phyloP scores from a whole-genome alignment of 352 stramenopile species.

The Plasmopara muralis region DNA sequence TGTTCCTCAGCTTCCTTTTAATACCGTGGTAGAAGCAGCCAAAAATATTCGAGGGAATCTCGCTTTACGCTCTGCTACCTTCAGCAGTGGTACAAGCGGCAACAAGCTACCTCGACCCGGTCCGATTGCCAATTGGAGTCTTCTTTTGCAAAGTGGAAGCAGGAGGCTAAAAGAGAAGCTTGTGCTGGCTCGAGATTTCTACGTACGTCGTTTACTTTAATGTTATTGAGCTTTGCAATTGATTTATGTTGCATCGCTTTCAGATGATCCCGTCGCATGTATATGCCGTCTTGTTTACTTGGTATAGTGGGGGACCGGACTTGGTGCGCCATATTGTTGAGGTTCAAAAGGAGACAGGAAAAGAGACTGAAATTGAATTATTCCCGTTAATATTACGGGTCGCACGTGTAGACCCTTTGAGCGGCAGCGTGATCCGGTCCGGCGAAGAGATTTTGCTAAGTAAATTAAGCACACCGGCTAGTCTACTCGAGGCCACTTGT shows the following conservation, averaged over 20 bases:
- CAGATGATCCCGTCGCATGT: slow-evolving; percentile 65
- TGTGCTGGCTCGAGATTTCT: slow-evolving; percentile 64
- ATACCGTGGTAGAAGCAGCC: slow-evolving; percentile 26
- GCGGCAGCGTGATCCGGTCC: slow-evolving; percentile 65
- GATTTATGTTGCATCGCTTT: slow-evolving; percentile 6
- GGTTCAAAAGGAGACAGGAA: slow-evolving; percentile 20
- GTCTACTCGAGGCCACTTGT: slow-evolving; percentile 63
- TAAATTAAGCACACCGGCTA: slow-evolving; percentile 48
- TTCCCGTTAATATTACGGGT: slow-evolving; percentile 77
- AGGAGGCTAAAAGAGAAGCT: slow-evolving; percentile 69
- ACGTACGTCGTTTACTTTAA: slow-evolving; percentile 36
- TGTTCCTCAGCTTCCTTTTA: slow-evolving; percentile 43
- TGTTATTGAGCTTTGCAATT: neutral
- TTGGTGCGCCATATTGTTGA: slow-evolving; percentile 52
- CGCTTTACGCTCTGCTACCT: slow-evolving; percentile 15
- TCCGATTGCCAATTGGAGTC: slow-evolving; percentile 74
- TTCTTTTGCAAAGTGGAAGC: slow-evolving; percentile 71
- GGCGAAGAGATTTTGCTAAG: slow-evolving; percentile 76
- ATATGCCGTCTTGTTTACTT: slow-evolving; percentile 60
- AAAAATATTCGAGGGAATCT: slow-evolving; percentile 31
- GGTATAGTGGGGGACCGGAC: slow-evolving; percentile 75
- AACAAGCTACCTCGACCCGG: slow-evolving; percentile 36
- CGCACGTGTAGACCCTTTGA: slow-evolving; percentile 57
- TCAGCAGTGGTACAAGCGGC: slow-evolving; percentile 10
- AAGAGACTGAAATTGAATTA: slow-evolving; percentile 55